Conservation (phyloP, 2,329 filamentous ascomycete genomes). For the Cercospora sp. region DNA sequence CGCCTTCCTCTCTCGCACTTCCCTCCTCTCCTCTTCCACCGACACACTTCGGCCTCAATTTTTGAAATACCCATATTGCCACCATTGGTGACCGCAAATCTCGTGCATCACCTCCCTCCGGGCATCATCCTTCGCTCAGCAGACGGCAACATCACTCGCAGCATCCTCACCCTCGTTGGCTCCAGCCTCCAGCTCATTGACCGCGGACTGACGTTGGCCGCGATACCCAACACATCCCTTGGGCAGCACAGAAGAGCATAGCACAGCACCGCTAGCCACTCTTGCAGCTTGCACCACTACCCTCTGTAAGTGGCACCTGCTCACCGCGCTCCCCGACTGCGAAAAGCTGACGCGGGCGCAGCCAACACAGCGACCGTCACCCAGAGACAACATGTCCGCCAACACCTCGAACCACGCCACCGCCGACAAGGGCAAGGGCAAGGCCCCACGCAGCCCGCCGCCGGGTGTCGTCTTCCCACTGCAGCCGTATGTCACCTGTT, state of each 20-base stretch:
- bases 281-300: background rate
- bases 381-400: background rate
- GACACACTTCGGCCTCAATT: conserved; percentile 1
- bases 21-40: conserved; percentile 11
- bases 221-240: conserved; percentile 1
- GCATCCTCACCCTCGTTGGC: conserved; percentile 6
- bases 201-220: background rate
- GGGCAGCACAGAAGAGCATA: background rate
- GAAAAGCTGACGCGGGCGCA: background rate
- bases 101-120: background rate
- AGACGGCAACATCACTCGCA: background rate
- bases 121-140: background rate
- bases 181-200: conserved; percentile 1
- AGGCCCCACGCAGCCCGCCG: background rate
- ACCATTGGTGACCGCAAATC: background rate
- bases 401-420: background rate
- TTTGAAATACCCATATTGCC: background rate
- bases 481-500: background rate
- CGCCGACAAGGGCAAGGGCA: conserved; percentile 6
- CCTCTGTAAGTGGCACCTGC: background rate
- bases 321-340: background rate
- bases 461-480: background rate
- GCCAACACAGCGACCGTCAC: background rate
- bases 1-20: conserved; percentile 5
- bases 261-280: background rate